phyloP scores from a whole-genome alignment of 768 basidiomycete species.

The Asterophora lycoperdoides region DNA sequence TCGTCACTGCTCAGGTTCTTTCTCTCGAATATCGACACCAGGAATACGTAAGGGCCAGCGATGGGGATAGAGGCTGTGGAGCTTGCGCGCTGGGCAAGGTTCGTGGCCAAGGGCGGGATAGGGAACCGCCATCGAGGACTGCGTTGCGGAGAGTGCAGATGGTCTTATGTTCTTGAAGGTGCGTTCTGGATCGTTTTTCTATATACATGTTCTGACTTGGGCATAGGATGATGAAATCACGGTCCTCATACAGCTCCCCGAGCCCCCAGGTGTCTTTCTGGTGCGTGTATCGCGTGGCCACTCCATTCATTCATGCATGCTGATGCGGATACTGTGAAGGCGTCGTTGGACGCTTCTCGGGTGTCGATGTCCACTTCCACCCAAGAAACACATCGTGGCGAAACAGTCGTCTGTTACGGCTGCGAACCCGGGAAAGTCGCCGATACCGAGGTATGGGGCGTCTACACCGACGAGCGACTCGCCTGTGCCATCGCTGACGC shows the following conservation, averaged over 20 bases:
- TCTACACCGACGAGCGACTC: conserved; percentile 11
- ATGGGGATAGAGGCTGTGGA: conserved; percentile 61
- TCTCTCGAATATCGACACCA: too few species aligned
- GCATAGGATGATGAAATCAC: conserved; percentile 81
- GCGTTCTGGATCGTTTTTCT: too few species aligned
- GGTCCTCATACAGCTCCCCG: conserved; percentile 67
- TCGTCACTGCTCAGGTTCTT: too few species aligned
- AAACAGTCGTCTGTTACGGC: conserved; percentile 49
- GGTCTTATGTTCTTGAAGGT: conserved; percentile 90
- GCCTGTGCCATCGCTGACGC: conserved; percentile 4
- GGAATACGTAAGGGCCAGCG: too few species aligned
- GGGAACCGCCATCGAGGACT: conserved; percentile 72
- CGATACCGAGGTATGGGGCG: conserved; percentile 18
- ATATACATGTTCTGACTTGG: too few species aligned
- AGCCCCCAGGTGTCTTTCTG: conserved; percentile 54
- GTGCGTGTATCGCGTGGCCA: conserved; percentile 38
- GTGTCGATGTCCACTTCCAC: conserved; percentile 63
- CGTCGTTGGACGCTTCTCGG: conserved; percentile 73
- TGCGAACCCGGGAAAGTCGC: conserved; percentile 17
- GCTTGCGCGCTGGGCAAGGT: conserved; percentile 77
- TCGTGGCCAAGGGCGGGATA: conserved; percentile 82
- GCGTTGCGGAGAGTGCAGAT: conserved; percentile 64
- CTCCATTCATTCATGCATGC: background rate
- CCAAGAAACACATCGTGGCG: conserved; percentile 78
- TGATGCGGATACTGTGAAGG: conserved; percentile 73